phyloP scores from a whole-genome alignment of 257 asterid genomes.

The Solanum ahanhuiri region DNA sequence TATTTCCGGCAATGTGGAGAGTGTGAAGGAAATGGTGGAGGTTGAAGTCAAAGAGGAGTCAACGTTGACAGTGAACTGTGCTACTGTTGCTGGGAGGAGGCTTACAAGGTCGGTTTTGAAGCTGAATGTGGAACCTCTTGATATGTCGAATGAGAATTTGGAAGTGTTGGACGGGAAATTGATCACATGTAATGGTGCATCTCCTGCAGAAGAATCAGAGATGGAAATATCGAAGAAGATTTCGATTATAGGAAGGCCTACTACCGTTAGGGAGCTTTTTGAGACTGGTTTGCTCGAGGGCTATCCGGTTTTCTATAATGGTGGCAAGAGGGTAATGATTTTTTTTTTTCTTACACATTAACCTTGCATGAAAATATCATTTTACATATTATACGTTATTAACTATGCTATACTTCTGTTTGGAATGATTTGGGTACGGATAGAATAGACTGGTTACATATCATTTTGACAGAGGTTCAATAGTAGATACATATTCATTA shows the following conservation, averaged over 20 bases:
- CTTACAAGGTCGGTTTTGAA: slow-evolving; percentile 46
- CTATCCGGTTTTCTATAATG: slow-evolving; percentile 93
- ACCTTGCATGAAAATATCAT: neutral
- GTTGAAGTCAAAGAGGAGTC: slow-evolving; percentile 55
- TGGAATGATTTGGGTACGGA: neutral
- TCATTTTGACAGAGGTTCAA: neutral
- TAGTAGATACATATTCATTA: neutral
- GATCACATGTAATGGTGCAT: neutral
- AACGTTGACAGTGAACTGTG: neutral
- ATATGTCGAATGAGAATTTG: slow-evolving; percentile 18
- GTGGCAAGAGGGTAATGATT: slow-evolving; percentile 70
- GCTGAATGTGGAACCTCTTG: slow-evolving; percentile 18
- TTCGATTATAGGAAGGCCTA: slow-evolving; percentile 50
- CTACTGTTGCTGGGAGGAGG: slow-evolving; percentile 24
- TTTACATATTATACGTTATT: neutral
- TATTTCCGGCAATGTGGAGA: neutral
- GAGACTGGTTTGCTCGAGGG: slow-evolving; percentile 94
- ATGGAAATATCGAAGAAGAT: slow-evolving; percentile 56
- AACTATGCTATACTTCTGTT: neutral
- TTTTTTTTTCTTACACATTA: neutral
- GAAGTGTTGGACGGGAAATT: slow-evolving; percentile 7
- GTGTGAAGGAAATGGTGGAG: slow-evolving; percentile 37
- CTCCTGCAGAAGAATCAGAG: slow-evolving; percentile 36
- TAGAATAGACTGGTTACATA: neutral
- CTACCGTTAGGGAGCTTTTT: slow-evolving; percentile 83